Evolutionary conservation across 2,329 filamentous ascomycete genomes (phyloP), one percentile per base, ranked within the genome.

Genomic region (Cladophialophora exuberans): DNA sequence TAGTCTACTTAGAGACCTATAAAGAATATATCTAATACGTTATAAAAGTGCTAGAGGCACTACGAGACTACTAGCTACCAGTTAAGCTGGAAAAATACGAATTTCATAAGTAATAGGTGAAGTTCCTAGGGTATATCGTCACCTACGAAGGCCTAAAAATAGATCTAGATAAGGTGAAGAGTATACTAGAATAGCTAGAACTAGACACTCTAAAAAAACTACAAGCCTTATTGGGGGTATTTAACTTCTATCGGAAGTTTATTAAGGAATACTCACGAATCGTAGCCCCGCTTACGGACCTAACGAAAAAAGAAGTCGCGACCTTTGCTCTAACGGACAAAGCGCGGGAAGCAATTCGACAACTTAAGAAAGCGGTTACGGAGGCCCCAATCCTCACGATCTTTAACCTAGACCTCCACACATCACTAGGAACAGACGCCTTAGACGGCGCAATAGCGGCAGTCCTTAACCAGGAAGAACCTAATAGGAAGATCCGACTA

Each of bases 321-420:
- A 11, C 10, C 1, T 42, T 25, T 22, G 13, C 22, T 1, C 23
- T 49, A 23, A 28, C 15, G 1, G 23, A 41, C n/a, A 60, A 43
- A 38, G 25, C 1, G 23, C 3, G 13, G 28, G 13, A 31, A 5
- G 13, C 1, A 42, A 3, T 42, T 18, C 13, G 13, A 20, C n/a
- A 26, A 2, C 61, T 62, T 17, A 50, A 59, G 18, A 41, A 39
- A 47, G 10, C 20, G 7, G 46, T 62, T 20, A 57, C 36, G 28
- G 43, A 9, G 3, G 48, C 46, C 0, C 52, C 41, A 4, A 57
- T 65, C 6, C 26, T 64, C 18, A n/a, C 18, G 10, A 36, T 53
- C 11, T 64, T 62, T 53, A 45, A 64, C 33, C 44, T 28, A 22
- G 26, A 58, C 18, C 28, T 31, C 6, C 6, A 31, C 28, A 7